These are phyloP conservation scores for Neopestalotiopsis rosae DNA, from an alignment of 2,329 filamentous ascomycete genomes.

Conservation along the genomic window DNA sequence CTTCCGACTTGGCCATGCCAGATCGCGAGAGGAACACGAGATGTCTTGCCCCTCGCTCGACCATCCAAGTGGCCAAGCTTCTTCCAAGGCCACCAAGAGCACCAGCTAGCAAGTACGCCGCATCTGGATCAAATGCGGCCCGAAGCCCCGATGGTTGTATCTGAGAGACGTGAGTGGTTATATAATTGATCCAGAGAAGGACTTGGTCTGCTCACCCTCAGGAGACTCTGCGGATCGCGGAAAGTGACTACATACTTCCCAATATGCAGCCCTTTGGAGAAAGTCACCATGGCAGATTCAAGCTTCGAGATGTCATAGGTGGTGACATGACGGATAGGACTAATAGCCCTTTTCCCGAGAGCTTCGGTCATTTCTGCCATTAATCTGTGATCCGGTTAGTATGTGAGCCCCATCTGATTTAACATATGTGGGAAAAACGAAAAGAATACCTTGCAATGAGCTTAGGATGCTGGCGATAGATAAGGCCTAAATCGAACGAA, in stretches of 20 bases:
- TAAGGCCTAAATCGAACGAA: slow-evolving; percentile 4
- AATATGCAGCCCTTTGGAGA: slow-evolving; percentile 26
- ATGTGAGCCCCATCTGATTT: too few relatives aligned
- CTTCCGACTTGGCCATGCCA: slow-evolving; percentile 28
- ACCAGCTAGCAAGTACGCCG: slow-evolving; percentile 11
- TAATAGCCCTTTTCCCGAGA: not conserved
- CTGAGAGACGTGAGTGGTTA: too few relatives aligned
- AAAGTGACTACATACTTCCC: slow-evolving; percentile 31
- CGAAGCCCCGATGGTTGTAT: too few relatives aligned
- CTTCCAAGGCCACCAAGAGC: slow-evolving; percentile 16
- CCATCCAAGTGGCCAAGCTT: slow-evolving; percentile 11
- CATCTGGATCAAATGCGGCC: slow-evolving; percentile 24
- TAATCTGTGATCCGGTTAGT: too few relatives aligned
- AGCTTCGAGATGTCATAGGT: slow-evolving; percentile 1
- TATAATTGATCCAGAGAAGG: not conserved
- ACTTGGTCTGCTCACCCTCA: slow-evolving; percentile 3
- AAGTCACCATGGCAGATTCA: slow-evolving; percentile 18
- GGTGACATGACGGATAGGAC: not conserved
- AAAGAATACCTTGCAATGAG: not conserved
- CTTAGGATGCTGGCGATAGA: too few relatives aligned
- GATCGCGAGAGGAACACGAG: slow-evolving; percentile 9
- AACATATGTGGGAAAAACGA: too few relatives aligned
- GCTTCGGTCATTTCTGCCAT: too few relatives aligned
- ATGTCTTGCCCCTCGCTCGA: slow-evolving; percentile 11
- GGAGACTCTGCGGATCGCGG: slow-evolving; percentile 17